These are phyloP conservation scores for Gonium pectorale DNA, from an alignment of 139 green algal genomes.

Conservation along the genomic window DNA sequence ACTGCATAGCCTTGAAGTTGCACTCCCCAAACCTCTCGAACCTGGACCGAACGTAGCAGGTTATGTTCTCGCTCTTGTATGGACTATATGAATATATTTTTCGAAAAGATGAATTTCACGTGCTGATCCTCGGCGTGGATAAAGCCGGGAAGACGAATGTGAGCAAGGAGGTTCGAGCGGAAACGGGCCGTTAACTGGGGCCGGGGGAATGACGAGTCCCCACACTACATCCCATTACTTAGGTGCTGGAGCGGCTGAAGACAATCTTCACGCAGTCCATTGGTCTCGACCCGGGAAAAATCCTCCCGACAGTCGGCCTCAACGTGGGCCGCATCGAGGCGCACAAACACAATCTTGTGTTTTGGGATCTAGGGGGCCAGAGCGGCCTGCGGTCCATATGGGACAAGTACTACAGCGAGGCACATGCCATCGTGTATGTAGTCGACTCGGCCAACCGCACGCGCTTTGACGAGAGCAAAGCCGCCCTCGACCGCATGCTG, in stretches of 20 bases:
- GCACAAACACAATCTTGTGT: slow-evolving; percentile 71
- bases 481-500: slow-evolving; percentile 77
- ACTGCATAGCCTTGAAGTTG: too few species aligned
- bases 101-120: slow-evolving; percentile 89
- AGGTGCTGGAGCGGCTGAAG: slow-evolving; percentile 92
- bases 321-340: slow-evolving; percentile 91
- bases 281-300: slow-evolving; percentile 84
- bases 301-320: slow-evolving; percentile 95
- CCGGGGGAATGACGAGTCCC: too few species aligned
- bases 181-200: too few species aligned
- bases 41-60: too few species aligned
- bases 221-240: too few species aligned
- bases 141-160: slow-evolving; percentile 91
- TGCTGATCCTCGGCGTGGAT: slow-evolving; percentile 94
- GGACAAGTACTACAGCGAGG: slow-evolving; percentile 97
- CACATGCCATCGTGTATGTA: slow-evolving; percentile 91
- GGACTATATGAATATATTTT: slow-evolving; percentile 87
- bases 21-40: too few species aligned
- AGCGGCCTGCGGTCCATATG: slow-evolving; percentile 90
- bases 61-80: slow-evolving; percentile 93
- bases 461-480: slow-evolving; percentile 76
- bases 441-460: slow-evolving; percentile 78
- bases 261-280: slow-evolving; percentile 79
- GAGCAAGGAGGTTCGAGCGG: not conserved
- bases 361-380: slow-evolving; percentile 94